Conservation (phyloP, 108 stramenopile genomes). For the Aurantiochytrium sp. region DNA sequence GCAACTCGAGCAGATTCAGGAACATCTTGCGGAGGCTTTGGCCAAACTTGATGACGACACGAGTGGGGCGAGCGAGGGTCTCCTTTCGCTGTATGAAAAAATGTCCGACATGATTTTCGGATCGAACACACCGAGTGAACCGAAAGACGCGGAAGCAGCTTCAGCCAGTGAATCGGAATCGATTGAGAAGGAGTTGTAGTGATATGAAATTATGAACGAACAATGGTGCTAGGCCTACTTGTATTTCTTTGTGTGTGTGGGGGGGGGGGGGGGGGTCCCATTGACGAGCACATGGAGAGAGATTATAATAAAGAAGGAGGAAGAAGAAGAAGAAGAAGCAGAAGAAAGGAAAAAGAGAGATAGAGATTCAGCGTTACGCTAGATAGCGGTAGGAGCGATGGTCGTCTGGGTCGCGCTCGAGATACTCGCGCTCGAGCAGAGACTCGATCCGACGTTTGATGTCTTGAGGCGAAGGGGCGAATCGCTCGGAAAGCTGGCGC, state of each 20-base stretch:
- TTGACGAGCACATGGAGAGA: no score
- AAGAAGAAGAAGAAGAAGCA: not conserved
- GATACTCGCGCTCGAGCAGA: conserved; percentile 90
- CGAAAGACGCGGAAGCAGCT: no score
- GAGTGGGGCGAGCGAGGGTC: not conserved
- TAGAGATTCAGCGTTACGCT: conserved; percentile 46
- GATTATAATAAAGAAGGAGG: no score
- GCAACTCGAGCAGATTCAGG: not conserved
- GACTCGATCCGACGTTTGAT: conserved; percentile 91
- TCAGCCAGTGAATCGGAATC: no score
- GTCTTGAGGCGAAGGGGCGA: conserved; percentile 74
- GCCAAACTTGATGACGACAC: not conserved
- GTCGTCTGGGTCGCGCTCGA: conserved; percentile 78
- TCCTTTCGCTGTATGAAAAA: not conserved
- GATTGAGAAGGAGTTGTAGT: no score
- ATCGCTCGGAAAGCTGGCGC: conserved; percentile 65
- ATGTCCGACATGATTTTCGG: not conserved
- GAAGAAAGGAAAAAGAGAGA: not conserved
- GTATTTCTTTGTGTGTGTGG: no score
- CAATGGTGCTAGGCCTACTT: no score
- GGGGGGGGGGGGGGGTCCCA: no score
- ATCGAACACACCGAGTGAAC: no score
- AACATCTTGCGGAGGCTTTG: not conserved
- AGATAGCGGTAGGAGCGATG: conserved; percentile 72
- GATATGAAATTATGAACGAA: no score